Evolutionary conservation across 768 basidiomycete species (phyloP).

Genomic region (Asterophora parasitica): DNA sequence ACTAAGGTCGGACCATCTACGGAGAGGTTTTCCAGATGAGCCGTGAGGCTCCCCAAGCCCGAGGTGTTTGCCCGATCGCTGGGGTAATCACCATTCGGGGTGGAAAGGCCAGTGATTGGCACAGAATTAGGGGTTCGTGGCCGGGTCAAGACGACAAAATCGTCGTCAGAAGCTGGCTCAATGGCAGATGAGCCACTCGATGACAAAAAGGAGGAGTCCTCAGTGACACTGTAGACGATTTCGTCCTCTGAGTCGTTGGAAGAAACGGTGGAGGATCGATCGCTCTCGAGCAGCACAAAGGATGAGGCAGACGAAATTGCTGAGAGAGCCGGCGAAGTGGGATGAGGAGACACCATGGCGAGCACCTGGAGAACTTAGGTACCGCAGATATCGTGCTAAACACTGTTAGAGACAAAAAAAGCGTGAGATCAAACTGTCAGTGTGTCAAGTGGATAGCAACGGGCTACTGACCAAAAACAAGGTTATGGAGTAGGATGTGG

Average conservation of each 20-base stretch:
- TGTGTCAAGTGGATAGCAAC: slow-evolving; percentile 10
- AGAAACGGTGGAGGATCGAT: slow-evolving; percentile 8
- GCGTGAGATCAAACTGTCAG: slow-evolving; percentile 4
- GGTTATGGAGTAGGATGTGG: neutral
- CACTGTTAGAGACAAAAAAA: no score
- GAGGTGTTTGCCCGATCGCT: slow-evolving; percentile 5
- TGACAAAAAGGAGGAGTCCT: slow-evolving; percentile 24
- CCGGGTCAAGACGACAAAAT: slow-evolving; percentile 41
- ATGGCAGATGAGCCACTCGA: slow-evolving; percentile 21
- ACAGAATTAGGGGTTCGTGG: slow-evolving; percentile 10
- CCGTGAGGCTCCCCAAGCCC: slow-evolving; percentile 8
- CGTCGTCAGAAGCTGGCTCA: slow-evolving; percentile 38
- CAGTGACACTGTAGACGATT: slow-evolving; percentile 47
- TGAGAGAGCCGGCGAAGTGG: slow-evolving; percentile 19
- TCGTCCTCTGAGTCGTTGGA: slow-evolving; percentile 49
- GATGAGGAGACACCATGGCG: slow-evolving; percentile 6
- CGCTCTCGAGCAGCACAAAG: slow-evolving; percentile 17
- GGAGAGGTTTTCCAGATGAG: slow-evolving; percentile 9
- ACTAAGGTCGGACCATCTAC: neutral
- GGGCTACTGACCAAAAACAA: neutral
- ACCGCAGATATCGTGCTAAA: no score
- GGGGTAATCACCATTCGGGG: slow-evolving; percentile 2
- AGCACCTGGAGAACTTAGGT: neutral
- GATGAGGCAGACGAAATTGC: slow-evolving; percentile 20
- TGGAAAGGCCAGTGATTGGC: slow-evolving; percentile 7